Conservation (phyloP, 495 filamentous ascomycete genomes). For the Oleoguttula mirabilis region DNA sequence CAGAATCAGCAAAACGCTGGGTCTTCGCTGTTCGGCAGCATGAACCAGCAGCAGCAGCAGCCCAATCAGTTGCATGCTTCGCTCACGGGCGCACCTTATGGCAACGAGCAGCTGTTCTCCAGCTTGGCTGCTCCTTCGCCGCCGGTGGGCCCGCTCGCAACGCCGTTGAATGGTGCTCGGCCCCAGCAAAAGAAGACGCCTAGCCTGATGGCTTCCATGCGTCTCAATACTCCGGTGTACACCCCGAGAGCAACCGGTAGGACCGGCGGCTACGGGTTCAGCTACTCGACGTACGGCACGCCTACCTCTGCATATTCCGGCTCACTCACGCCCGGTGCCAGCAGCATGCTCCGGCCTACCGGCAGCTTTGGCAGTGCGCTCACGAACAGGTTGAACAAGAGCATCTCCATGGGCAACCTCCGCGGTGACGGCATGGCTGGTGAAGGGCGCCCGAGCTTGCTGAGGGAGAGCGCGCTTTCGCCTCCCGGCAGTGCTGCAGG, state of each 20-base stretch:
- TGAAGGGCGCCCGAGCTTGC: slow-evolving; percentile 74
- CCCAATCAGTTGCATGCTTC: slow-evolving; percentile 53
- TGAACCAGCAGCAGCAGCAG: slow-evolving; percentile 24
- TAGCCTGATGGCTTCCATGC: slow-evolving; percentile 48
- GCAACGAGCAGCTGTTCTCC: slow-evolving; percentile 65
- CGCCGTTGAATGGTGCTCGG: slow-evolving; percentile 61
- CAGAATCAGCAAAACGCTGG: slow-evolving; percentile 27
- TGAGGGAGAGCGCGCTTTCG: slow-evolving; percentile 77
- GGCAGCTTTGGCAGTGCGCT: slow-evolving; percentile 46
- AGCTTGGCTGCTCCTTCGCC: slow-evolving; percentile 50
- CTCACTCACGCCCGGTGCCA: slow-evolving; percentile 56
- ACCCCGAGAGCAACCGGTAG: slow-evolving; percentile 35
- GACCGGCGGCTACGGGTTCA: slow-evolving; percentile 67
- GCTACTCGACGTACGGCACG: slow-evolving; percentile 77
- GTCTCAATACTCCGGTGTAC: slow-evolving; percentile 63
- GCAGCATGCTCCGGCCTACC: slow-evolving; percentile 51
- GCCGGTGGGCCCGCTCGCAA: slow-evolving; percentile 73
- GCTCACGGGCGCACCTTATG: slow-evolving; percentile 71
- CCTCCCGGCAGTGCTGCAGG: slow-evolving; percentile 44
- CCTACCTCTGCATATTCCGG: slow-evolving; percentile 54
- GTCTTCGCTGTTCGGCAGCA: slow-evolving; percentile 42
- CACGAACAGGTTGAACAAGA: slow-evolving; percentile 35
- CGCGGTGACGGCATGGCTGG: slow-evolving; percentile 49
- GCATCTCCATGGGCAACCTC: slow-evolving; percentile 56
- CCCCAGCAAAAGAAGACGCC: slow-evolving; percentile 86